phyloP scores from a whole-genome alignment of 768 basidiomycete species.

The Tulasnella sp. region DNA sequence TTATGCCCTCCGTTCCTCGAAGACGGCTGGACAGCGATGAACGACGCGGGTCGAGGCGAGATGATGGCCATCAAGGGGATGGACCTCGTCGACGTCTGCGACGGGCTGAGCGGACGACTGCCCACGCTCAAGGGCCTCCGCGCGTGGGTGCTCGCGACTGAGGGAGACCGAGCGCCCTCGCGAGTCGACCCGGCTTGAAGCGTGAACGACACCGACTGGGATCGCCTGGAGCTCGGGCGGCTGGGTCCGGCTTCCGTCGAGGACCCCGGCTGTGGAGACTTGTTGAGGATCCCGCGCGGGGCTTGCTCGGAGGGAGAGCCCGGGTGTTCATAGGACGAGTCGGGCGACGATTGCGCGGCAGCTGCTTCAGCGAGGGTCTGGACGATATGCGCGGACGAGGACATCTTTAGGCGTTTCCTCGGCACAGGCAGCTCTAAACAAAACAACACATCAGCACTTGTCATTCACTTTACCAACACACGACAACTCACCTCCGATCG shows the following conservation, averaged over 20 bases:
- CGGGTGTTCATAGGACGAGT: neutral
- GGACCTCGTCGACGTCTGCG: neutral
- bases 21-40: neutral
- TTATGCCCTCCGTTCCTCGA: neutral
- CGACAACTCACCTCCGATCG: conserved; percentile 4
- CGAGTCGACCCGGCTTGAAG: neutral
- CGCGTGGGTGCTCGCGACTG: neutral
- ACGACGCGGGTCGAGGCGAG: conserved; percentile 7
- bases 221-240: conserved; percentile 3
- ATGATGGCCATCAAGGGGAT: conserved; percentile 12
- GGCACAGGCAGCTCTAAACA: conserved; percentile 4
- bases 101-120: neutral
- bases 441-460: neutral
- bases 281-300: neutral
- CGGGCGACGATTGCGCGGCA: neutral
- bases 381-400: neutral
- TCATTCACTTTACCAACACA: too few species aligned
- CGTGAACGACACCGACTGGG: conserved; percentile 5
- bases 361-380: conserved; percentile 4
- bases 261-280: neutral
- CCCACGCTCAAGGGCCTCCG: conserved; percentile 1
- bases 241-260: neutral
- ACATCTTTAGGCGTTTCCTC: conserved; percentile 3
- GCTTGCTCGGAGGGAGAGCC: neutral
- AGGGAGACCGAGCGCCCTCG: neutral